Evolutionary conservation across 1,284 basidiomycete genomes (phyloP), one percentile per base, ranked within the genome.

Genomic region (Golubevia sp.): DNA sequence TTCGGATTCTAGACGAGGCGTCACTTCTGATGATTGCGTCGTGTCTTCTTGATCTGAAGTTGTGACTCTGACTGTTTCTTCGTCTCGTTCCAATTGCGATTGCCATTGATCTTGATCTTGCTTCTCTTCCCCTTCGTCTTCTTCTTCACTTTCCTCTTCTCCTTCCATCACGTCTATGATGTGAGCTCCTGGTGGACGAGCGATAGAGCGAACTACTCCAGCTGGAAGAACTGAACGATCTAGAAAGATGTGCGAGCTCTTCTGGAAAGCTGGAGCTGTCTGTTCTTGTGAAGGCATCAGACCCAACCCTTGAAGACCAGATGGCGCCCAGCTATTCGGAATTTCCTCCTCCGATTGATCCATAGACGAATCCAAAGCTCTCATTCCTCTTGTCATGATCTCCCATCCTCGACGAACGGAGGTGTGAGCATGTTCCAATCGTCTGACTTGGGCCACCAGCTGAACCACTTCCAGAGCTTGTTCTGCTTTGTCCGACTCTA

Each of bases 351-450:
- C 5, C 1, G 48, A 27, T 6, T 13, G 20, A 3, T 24, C 34
- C 24, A 1, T 23, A 18, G 15, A 21, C 5, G 57, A 50, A 53
- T 59, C 55, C n/a, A 66, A 30, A 24, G 61, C 48, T 52, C 25
- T 50, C 27, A 79, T 62, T 3, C 68, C 71, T 27, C 64, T 61
- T 2, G 67, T 76, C 38, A 80, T 76, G 13, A 70, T 64, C 20
- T 75, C 63, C 77, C 77, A 80, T 21, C 74, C 77, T 13, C 63
- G 61, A 2, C 66, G 69, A 5, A 78, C 62, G 44, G 63, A 67
- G 1, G 54, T 59, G 5, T 74, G 53, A n/a, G 73, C 71, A 49
- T 76, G 66, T n/a, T 70, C 72, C 1, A 73, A 64, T 27, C 68
- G 64, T n/a, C 55, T 65, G 57, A 75, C 55, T 26, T 74, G 64